These are phyloP conservation scores for Rhizopogon vinicolor DNA, from an alignment of 768 basidiomycete species.

Conservation along the genomic window DNA sequence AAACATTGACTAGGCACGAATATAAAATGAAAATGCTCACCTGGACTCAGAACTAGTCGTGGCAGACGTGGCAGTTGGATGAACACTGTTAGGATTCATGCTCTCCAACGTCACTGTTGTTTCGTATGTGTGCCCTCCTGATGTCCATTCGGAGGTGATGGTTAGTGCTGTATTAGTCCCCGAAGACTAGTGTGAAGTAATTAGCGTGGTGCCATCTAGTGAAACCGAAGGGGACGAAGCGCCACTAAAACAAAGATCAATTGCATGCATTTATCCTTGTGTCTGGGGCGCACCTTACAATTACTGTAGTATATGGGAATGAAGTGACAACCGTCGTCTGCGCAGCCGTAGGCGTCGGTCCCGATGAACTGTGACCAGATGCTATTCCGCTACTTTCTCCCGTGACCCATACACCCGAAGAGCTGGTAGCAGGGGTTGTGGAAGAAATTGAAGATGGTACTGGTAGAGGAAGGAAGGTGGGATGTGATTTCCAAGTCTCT, in stretches of 20 bases:
- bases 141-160: background rate
- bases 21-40: conserved; percentile 4
- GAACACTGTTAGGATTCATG: background rate
- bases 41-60: background rate
- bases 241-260: background rate
- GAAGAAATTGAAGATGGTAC: background rate
- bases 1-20: background rate
- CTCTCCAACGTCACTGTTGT: conserved; percentile 5
- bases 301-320: background rate
- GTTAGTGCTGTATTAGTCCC: too few relatives aligned
- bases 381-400: background rate
- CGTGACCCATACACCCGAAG: background rate
- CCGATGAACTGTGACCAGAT: background rate
- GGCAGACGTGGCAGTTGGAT: background rate
- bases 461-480: background rate
- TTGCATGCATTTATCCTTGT: background rate
- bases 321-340: background rate
- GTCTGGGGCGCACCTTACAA: conserved; percentile 9
- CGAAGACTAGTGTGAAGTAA: background rate
- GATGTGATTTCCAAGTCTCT: background rate
- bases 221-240: background rate
- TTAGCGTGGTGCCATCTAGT: background rate
- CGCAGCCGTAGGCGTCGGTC: background rate
- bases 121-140: background rate
- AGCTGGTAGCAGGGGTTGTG: background rate